Base-by-base conservation (phyloP, 2,329 filamentous ascomycete species). In the Ascochyta koolunga region DNA sequence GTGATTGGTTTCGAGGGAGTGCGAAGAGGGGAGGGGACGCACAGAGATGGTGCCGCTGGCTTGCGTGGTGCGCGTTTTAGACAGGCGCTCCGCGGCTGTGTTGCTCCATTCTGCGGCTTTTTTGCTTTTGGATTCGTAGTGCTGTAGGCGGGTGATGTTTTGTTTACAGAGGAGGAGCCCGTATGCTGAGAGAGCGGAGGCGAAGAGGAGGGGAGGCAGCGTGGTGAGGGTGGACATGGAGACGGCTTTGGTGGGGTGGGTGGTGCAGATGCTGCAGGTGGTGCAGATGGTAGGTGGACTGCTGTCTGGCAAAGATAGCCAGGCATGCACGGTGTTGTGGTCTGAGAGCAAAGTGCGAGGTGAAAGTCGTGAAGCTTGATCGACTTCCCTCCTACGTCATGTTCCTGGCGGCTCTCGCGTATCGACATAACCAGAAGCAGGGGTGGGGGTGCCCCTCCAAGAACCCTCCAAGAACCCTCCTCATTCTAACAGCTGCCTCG, bases 91-190 rank as follows among this genome's bases (percentile, higher is more conserved):
- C 0, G 69, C 71, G 0, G 68, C 73, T 0, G 65, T 71, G 24
- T 63, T 63, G 2, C 68, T 73, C 65, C 69, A 76, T 59, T 76
- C 63, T 39, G 74, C 74, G 1, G 72, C 73, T 38, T 71, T 73
- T 33, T 76, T 63, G 39, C 64, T 64, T 38, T 67, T 55, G n/a
- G 58, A 29, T 41, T 77, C 74, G 59, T 75, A 77, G 21, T 66
- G 52, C 27, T 65, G 70, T 1, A 77, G 64, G 13, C 68, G 71
- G 6, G 65, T 67, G 49, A 77, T 74, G 63, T 70, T 73, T 29
- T 66, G 56, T 60, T 72, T 73, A 19, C 68, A 70, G 35, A 70
- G 65, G 57, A 64, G 64, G 13, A 75, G 63, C 19, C 59, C 65
- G 61, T 75, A 74, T 33, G 56, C 46, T 21, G 70, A 70, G 25